Evolutionary conservation across 106 monocot species (phyloP), one percentile per base, ranked within the genome.

Genomic region (Platanthera zijinensis): DNA sequence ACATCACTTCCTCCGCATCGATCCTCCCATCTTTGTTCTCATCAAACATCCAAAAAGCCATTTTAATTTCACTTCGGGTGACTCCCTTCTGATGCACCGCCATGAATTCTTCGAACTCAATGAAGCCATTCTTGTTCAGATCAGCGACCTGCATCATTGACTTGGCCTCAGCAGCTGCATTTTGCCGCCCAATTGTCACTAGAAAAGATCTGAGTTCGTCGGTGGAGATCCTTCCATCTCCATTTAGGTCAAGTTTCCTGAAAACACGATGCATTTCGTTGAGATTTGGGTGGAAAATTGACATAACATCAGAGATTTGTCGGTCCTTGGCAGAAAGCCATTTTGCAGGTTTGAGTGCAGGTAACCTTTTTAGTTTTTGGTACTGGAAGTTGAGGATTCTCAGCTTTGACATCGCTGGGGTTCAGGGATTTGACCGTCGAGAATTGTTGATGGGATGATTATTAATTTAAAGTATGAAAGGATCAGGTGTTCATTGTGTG

Each of bases 1-100:
- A 22, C 75, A 67, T 66, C 47, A 96, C 69, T 17, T 96, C 96
- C 45, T 77, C 78, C 0, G 90, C 87, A 4, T 84, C 79, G 75
- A 96, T 86, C 52, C 86, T 72, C n/a, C 89, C 93, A 62, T 96
- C 93, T 8, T 64, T 71, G n/a, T 96, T 81, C 77, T 57, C 51
- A 59, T 96, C 96, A n/a, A 93, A 91, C 77, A 83, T 78, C 76
- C 77, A 71, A 63, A 93, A 96, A 2, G 93, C 96, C 22, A 69
- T 72, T 46, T 75, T 76, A 10, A 96, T 89, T 8, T 96, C 96
- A 0, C 77, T 21, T 0, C 21, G 50, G 47, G 8, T 82, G 15
- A 91, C 84, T 0, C 95, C 95, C 11, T 75, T 91, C 78, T 78
- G 84, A 83, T 93, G 89, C 69, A 96, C 66, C 59, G 86, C 89